Conservation (phyloP, 2,329 filamentous ascomycete genomes). For the Pestalotiopsis fici region DNA sequence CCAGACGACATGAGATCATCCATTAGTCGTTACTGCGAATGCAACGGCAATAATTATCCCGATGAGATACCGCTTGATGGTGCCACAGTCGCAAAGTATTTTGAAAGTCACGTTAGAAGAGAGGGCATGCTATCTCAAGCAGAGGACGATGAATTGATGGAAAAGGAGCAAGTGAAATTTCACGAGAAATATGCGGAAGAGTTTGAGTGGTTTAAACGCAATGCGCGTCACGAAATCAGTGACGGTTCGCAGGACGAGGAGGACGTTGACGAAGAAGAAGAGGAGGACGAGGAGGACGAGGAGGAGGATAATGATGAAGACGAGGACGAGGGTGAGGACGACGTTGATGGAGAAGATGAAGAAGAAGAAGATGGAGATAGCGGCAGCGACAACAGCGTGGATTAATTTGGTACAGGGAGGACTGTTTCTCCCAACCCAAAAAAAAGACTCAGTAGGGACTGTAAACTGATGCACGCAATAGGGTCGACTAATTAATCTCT, state of each 20-base stretch:
- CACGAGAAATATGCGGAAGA: background rate
- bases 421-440: too few species aligned
- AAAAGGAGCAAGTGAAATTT: background rate
- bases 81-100: background rate
- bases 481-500: too few species aligned
- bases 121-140: background rate
- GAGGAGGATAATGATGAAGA: background rate
- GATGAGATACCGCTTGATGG: constrained; percentile 1
- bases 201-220: too few species aligned
- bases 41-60: background rate
- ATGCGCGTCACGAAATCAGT: background rate
- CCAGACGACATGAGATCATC: constrained; percentile 6
- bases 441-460: too few species aligned
- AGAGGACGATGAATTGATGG: background rate
- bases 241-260: background rate
- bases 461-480: too few species aligned
- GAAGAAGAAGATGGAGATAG: background rate
- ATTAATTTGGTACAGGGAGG: too few species aligned
- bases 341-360: too few species aligned
- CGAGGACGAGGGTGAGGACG: background rate
- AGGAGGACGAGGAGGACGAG: background rate
- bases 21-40: background rate
- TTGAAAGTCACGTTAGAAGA: background rate
- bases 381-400: too few species aligned
- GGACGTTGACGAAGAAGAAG: background rate